Base-by-base conservation (phyloP, 1,284 basidiomycete species). In the Takashimella tepidaria region DNA sequence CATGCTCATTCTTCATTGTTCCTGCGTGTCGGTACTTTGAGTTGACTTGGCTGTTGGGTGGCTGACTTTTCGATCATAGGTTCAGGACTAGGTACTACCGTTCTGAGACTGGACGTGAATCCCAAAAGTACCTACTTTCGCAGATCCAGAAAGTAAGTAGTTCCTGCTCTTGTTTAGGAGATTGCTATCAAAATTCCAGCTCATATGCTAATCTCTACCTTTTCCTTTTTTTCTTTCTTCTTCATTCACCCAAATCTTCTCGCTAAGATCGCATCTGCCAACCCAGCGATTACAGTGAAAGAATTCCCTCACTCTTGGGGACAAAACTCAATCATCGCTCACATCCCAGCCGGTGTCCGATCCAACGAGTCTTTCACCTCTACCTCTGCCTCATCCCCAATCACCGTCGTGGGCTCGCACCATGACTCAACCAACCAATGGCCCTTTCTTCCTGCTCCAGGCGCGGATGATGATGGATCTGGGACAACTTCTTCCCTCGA, bases 401-500 rank as follows among this genome's bases (percentile, higher is more conserved):
- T 83, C 11, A 79, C 81, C 5, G 82, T 86, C 55, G 68, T 85
- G 40, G 84, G 86, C 25, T 91, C 92, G 40, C 95, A 98, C 73
- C 92, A 92, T 72, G 95, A 98, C 67, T 89, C 86, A 56, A 89
- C 87, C 26, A 92, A 92, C 76, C 77, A 85, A 70, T 89, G 87
- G 82, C 90, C 90, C 5, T 93, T 92, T 80, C 77, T 89, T 27
- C 82, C 88, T 50, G 89, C 92, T 22, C 92, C 92, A 16, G 67
- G 69, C 16, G 81, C 82, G 23, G 83, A 85, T 77, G 90, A 92
- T 64, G 95, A 98, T 70, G 95, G 84, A 16, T 92, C 88, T 56
- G 96, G 95, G 52, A 88, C 86, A 24, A 91, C 95, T 55, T 92
- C 90, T 13, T 90, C 95, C 60, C 79, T 98, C 41, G 91, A 95